phyloP scores from a whole-genome alignment of 2,329 filamentous ascomycete species.

The Dothiorella sarmentorum region DNA sequence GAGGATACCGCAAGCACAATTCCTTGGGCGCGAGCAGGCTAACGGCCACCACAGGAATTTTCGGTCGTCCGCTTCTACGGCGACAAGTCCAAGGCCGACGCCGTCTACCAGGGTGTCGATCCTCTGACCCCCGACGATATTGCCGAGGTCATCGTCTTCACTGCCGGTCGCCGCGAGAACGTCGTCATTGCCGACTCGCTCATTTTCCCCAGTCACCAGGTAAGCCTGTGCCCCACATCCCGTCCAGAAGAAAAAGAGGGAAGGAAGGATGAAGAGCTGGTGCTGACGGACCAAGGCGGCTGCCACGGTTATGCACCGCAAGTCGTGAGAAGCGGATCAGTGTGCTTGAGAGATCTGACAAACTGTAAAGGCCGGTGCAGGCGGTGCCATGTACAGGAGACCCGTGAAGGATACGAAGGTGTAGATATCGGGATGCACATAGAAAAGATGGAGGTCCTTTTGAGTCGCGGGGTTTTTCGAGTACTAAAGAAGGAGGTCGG shows the following conservation, averaged over 20 bases:
- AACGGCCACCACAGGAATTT: constrained; percentile 57
- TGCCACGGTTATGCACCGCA: constrained; percentile 47
- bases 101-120: constrained; percentile 75
- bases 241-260: constrained; percentile 6
- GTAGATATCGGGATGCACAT: neutral
- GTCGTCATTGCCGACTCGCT: constrained; percentile 86
- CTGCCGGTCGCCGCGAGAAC: constrained; percentile 79
- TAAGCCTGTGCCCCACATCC: constrained; percentile 40
- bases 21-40: neutral
- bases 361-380: constrained; percentile 27
- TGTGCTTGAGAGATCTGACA: neutral
- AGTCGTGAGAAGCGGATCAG: constrained; percentile 22
- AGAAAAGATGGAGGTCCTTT: neutral
- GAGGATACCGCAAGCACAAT: neutral
- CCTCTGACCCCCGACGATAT: constrained; percentile 88
- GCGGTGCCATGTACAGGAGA: constrained; percentile 30
- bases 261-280: constrained; percentile 8
- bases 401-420: constrained; percentile 9
- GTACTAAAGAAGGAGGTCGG: neutral
- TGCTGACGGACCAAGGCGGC: constrained; percentile 31
- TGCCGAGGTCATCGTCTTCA: constrained; percentile 84
- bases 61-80: constrained; percentile 84
- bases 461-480: neutral
- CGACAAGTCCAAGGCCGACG: constrained; percentile 84
- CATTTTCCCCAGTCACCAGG: constrained; percentile 87